Evolutionary conservation across 345 rosid species (phyloP).

Genomic region (Zanthoxylum bungeanum): DNA sequence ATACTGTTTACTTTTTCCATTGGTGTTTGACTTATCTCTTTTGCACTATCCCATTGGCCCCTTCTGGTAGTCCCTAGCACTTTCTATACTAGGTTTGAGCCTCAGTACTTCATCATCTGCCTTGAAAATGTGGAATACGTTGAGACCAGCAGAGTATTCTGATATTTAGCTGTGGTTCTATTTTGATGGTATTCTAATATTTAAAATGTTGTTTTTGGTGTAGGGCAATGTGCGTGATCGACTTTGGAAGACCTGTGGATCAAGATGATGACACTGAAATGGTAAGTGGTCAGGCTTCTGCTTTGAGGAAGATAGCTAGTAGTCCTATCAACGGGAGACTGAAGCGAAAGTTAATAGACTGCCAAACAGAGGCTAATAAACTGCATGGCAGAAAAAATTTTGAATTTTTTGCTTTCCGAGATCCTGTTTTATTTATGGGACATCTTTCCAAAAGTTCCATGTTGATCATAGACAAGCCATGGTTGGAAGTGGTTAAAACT

Average conservation of each 20-base stretch:
- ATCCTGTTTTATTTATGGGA: slow-evolving; percentile 85
- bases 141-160: background rate
- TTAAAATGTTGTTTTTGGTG: slow-evolving; percentile 15
- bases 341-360: slow-evolving; percentile 51
- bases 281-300: slow-evolving; percentile 42
- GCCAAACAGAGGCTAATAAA: slow-evolving; percentile 40
- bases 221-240: slow-evolving; percentile 89
- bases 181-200: slow-evolving; percentile 7
- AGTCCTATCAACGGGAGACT: slow-evolving; percentile 37
- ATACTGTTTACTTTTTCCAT: background rate
- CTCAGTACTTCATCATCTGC: too few species aligned
- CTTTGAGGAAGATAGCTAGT: slow-evolving; percentile 38
- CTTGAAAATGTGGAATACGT: background rate
- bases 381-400: slow-evolving; percentile 57
- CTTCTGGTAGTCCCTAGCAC: background rate
- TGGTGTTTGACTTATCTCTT: background rate
- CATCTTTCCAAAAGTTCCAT: slow-evolving; percentile 71
- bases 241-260: slow-evolving; percentile 75
- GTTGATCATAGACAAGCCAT: slow-evolving; percentile 84
- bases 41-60: background rate
- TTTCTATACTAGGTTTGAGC: background rate
- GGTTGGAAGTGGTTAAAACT: slow-evolving; percentile 79
- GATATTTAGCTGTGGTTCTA: background rate
- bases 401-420: slow-evolving; percentile 69
- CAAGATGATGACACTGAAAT: slow-evolving; percentile 52